These are phyloP conservation scores for Podospora fimiseda DNA, from an alignment of 495 filamentous ascomycete species.

Conservation along the genomic window DNA sequence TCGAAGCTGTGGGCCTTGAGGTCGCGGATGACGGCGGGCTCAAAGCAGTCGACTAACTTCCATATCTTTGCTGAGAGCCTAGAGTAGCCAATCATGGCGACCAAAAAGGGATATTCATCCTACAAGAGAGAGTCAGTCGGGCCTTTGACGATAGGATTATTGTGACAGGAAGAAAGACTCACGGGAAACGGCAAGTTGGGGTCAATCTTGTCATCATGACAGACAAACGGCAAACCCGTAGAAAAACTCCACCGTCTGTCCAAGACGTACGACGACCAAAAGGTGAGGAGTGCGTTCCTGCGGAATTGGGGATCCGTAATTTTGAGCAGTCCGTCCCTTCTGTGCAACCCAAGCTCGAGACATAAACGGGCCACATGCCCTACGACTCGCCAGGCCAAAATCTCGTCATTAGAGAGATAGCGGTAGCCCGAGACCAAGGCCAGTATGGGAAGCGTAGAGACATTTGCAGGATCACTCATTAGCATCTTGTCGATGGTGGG, in stretches of 20 bases:
- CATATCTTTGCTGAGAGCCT: conserved; percentile 74
- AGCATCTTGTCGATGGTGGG: conserved; percentile 62
- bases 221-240: conserved; percentile 72
- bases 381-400: conserved; percentile 71
- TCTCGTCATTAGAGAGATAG: conserved; percentile 75
- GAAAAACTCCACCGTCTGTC: conserved; percentile 79
- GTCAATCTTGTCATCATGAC: conserved; percentile 80
- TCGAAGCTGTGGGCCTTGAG: conserved; percentile 59
- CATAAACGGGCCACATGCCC: conserved; percentile 70
- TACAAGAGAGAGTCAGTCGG: conserved; percentile 23
- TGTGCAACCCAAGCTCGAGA: conserved; percentile 73
- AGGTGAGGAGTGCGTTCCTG: conserved; percentile 55
- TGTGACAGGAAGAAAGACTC: conserved; percentile 24
- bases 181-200: conserved; percentile 70
- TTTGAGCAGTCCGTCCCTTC: conserved; percentile 63
- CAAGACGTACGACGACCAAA: conserved; percentile 76
- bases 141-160: neutral
- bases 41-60: conserved; percentile 56
- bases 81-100: conserved; percentile 72
- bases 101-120: conserved; percentile 65
- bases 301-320: conserved; percentile 59
- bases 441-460: conserved; percentile 66
- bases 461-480: conserved; percentile 56
- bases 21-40: conserved; percentile 44
- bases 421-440: conserved; percentile 75